Evolutionary conservation across 805 yeast species (phyloP), one percentile per base, ranked within the genome.

Genomic region (Sugiyamaella boreocaroliniensis): DNA sequence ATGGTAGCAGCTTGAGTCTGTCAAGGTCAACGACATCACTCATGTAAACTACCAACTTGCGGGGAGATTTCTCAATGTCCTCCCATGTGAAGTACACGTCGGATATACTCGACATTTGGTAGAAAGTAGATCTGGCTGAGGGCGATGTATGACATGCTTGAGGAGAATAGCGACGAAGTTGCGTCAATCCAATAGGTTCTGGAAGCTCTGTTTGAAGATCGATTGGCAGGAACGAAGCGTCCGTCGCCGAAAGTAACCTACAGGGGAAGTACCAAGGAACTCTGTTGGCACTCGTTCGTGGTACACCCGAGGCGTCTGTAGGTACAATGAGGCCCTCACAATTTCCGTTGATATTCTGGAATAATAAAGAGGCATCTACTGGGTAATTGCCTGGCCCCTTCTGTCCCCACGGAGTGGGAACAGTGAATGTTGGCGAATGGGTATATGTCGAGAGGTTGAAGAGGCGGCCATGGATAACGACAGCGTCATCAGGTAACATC

Each of bases 241-340:
- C 37, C 3, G 40, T 40, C 15, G 77, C 80, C 29, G 70, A 65
- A 47, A 78, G 71, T 34, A 82, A 53, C 54, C 80, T 79, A 69
- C 96, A 88, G 12, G 96, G 96, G 83, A 86, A 86, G 68, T 88
- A 88, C 95, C 95, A 86, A 10, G 95, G 95, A 55, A 88, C 68
- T 14, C 76, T 73, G 16, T 48, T 48, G 2, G 76, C 75, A 50
- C 77, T 73, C 51, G 70, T 66, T 11, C 37, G 37, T 1, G 95
- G 95, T 51, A 87, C 86, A 20, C 40, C 43, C 15, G 53, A 18
- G 45, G 47, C 14, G 4, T 70, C 78, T 56, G 78, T 77, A 45
- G 97, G 95, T 4, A 65, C 75, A 52, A 93, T 85, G 49, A 90
- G 71, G 40, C 82, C 83, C 67, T 81, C 83, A 72, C 99, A 92